Evolutionary conservation across 202 grass and related monocot species (phyloP), one percentile per base, ranked within the genome.

Genomic region (Bolboschoenoplectus hybrid): DNA sequence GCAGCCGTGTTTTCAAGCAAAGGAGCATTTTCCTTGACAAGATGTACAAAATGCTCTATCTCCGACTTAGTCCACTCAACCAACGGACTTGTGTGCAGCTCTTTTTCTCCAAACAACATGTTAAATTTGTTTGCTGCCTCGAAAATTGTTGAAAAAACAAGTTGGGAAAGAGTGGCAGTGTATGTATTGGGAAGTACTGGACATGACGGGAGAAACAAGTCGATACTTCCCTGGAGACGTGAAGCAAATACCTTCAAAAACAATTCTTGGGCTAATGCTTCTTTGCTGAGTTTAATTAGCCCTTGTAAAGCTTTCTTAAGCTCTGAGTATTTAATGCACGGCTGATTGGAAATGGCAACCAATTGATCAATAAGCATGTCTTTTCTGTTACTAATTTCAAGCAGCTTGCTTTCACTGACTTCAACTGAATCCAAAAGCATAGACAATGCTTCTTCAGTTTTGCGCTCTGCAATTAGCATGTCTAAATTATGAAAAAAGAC

Each of bases 101-200:
- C 81, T 70, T 77, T 87, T 84, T 95, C 93, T 87, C 93, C 91
- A 93, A 95, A 87, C 67, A 98, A 57, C 5, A 86, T 82, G 75
- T 86, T 87, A 60, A 91, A 93, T 85, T 95, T 90, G 50, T 98
- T 95, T 38, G 84, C 82, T 81, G 80, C 89, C 82, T 89, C 85
- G 63, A 76, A 87, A 20, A 98, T 98, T 80, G 90, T 91, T 89
- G 95, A 93, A 77, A 98, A 98, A 89, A 95, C 89, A 89, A 98
- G 78, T 72, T 89, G 87, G 9, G 93, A 95, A 55, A 98, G 87
- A 39, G 84, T 92, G 81, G 90, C 89, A 86, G 95, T 87, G 58
- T 95, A 98, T 73, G 93, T 98, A 82, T 92, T 81, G 39, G 86
- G 88, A 87, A 93, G 90, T 32, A 92, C 86, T 67, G 89, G 85